Percentiles rank a stretch among this genome's conserved stretches.
These are phyloP conservation scores for Pythium scleroteichum DNA, from an alignment of 352 stramenopile genomes.

Conservation along the genomic window DNA sequence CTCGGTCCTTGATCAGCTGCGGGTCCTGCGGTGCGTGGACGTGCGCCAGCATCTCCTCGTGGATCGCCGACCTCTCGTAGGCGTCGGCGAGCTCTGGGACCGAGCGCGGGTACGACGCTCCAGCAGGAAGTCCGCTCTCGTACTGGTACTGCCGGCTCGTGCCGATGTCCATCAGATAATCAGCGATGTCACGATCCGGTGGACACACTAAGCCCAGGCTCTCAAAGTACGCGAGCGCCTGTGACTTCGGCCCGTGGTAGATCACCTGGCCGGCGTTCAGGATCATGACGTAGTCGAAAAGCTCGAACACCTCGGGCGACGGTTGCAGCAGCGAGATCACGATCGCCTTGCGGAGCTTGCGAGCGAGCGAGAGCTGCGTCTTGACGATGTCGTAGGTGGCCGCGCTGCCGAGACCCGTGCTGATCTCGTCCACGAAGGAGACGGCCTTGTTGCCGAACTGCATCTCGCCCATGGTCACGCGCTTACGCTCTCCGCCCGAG, in stretches of 20 bases:
- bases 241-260: constrained; percentile 36
- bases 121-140: constrained; percentile 38
- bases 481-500: constrained; percentile 29
- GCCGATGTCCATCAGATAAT: too few relatives aligned
- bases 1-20: background rate
- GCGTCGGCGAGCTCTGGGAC: constrained; percentile 19
- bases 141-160: constrained; percentile 76
- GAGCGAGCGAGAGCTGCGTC: too few relatives aligned
- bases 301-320: constrained; percentile 79
- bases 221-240: too few relatives aligned
- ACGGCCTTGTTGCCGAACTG: too few relatives aligned
- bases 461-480: constrained; percentile 5
- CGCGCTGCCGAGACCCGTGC: constrained; percentile 23
- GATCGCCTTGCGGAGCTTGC: too few relatives aligned
- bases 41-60: constrained; percentile 1
- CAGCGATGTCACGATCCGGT: too few relatives aligned
- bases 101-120: constrained; percentile 29
- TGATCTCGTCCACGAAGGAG: constrained; percentile 56
- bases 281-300: constrained; percentile 91
- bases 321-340: constrained; percentile 74
- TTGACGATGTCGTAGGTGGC: constrained; percentile 38
- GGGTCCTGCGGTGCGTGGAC: constrained; percentile 3
- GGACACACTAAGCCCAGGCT: too few relatives aligned
- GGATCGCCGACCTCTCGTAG: constrained; percentile 11
- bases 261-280: constrained; percentile 77